These are phyloP conservation scores for Chaetomium strumarium DNA, from an alignment of 2,329 filamentous ascomycete species.

Conservation along the genomic window DNA sequence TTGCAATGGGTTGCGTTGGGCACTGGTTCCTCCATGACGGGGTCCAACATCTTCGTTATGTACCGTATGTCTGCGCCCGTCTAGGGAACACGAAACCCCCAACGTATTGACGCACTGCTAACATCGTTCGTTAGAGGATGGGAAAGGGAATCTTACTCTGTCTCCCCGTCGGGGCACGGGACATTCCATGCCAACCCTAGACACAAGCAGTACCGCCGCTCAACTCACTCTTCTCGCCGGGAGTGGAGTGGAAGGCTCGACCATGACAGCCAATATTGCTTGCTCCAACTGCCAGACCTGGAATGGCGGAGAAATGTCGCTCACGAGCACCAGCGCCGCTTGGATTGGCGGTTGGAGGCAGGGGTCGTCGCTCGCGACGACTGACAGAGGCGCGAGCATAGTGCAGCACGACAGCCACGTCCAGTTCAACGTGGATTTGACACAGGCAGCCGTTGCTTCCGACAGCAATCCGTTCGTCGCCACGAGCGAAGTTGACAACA, in stretches of 20 bases:
- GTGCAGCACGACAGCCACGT: constrained; percentile 40
- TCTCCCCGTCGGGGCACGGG: constrained; percentile 48
- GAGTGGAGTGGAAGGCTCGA: constrained; percentile 46
- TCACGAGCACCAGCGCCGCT: constrained; percentile 35
- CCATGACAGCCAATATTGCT: constrained; percentile 55
- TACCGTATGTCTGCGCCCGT: constrained; percentile 34
- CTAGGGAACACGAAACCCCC: too few relatives aligned
- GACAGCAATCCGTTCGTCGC: constrained; percentile 49
- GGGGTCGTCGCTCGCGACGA: constrained; percentile 41
- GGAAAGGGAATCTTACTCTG: constrained; percentile 54
- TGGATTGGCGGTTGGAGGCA: constrained; percentile 54
- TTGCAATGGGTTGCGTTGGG: constrained; percentile 55
- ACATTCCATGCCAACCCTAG: constrained; percentile 42
- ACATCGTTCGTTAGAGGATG: constrained; percentile 35
- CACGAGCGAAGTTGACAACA: not conserved
- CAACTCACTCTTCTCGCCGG: constrained; percentile 51
- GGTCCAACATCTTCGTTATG: constrained; percentile 56
- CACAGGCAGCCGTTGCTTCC: constrained; percentile 38
- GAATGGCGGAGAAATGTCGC: constrained; percentile 31
- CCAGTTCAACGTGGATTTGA: constrained; percentile 44
- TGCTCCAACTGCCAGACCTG: constrained; percentile 49
- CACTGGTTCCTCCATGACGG: constrained; percentile 49
- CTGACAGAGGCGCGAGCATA: constrained; percentile 36
- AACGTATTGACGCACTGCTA: too few relatives aligned
- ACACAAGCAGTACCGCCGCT: constrained; percentile 34